These are phyloP conservation scores for Cynanchum wilfordii DNA, from an alignment of 257 asterid species.

Conservation along the genomic window DNA sequence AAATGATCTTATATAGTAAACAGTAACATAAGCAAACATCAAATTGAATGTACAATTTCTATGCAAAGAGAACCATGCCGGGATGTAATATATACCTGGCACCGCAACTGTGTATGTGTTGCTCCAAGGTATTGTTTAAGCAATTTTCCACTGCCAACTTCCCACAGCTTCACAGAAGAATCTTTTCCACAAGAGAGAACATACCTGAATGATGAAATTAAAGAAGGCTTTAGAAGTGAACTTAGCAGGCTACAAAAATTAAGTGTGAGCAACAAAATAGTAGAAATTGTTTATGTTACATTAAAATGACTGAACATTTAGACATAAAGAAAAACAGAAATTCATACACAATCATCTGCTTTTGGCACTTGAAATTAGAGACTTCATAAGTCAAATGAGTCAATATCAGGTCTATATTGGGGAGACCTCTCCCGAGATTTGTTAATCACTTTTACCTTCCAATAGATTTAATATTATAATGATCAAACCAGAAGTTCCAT, in stretches of 20 bases:
- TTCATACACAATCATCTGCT: background rate
- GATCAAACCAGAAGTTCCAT: background rate
- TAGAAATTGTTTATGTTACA: background rate
- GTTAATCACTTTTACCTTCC: background rate
- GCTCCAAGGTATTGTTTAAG: conserved; percentile 69
- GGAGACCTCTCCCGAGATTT: background rate
- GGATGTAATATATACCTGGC: conserved; percentile 49
- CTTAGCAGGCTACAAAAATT: background rate
- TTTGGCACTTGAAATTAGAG: background rate
- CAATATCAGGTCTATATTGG: background rate
- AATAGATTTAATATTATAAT: background rate
- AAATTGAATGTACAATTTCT: background rate
- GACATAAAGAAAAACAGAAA: background rate
- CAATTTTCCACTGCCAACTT: conserved; percentile 64
- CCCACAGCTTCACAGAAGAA: conserved; percentile 80
- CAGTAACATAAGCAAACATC: background rate
- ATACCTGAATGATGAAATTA: conserved; percentile 46
- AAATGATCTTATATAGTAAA: background rate
- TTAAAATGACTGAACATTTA: background rate
- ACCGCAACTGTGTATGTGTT: conserved; percentile 47
- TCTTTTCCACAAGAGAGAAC: conserved; percentile 76
- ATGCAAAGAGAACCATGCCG: conserved; percentile 14
- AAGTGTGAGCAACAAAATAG: background rate
- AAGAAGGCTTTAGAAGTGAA: conserved; percentile 2
- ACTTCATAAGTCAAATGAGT: background rate